Base-by-base conservation (phyloP, 345 rosid species). In the Salix udensis region DNA sequence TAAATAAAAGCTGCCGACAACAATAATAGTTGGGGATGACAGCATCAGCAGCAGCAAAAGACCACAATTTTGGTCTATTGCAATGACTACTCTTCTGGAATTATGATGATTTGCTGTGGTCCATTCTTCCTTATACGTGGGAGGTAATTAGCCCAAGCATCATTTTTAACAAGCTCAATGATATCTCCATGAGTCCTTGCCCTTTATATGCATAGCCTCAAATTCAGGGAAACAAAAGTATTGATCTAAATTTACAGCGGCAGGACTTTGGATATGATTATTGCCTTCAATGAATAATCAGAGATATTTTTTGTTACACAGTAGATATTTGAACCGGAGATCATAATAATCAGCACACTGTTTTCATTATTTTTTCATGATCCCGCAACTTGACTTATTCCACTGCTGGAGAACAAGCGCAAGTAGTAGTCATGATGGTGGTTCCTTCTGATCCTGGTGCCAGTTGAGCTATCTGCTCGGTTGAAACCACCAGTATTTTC, bases 1-100 rank as follows among this genome's bases (percentile, higher is more conserved):
- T 31, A 48, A 14, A 53, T 39, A 53, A 73, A 55, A 67, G 66
- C 71, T 26, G 14, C 69, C 65, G 72, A 72, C 23, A 74, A 21
- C 18, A 65, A 44, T 21, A 9, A 21, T 21, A 53, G 61, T 21
- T 3, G 62, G 62, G 62, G 62, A 58, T 58, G 23, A 65, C 24
- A 65, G 6, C 44, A 2, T 26, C 7, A 31, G 19, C 10, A 28
- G 48, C 46, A 44, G 30, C 44, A 66, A 3, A 55, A 55, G 23
- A 55, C 62, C 61, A 9, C 13, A 55, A 23, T 21, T 55, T 23
- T 55, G 10, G 28, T 55, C 23, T 7, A 9, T 9, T 21, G 62
- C 62, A n/a, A 53, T 19, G 24, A 19, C 60, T 55, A 4, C 3
- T 13, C 52, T 46, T 14, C 62, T 55, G 28, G 62, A 55, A 55